These are phyloP conservation scores for Phaffia tasmanica DNA, from an alignment of 768 basidiomycete species.

Conservation along the genomic window DNA sequence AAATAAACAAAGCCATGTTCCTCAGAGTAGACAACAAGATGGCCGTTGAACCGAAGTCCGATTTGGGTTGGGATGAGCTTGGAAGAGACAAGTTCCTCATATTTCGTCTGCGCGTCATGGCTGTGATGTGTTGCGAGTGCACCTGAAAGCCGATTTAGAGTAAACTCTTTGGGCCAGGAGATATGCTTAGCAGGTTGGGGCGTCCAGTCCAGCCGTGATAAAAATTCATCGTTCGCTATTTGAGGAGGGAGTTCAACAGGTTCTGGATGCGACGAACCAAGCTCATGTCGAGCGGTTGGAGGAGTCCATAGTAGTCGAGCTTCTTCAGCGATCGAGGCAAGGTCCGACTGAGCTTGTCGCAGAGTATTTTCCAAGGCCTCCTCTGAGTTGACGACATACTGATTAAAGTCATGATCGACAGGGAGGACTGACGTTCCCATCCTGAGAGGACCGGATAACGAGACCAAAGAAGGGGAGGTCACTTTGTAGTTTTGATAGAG, in stretches of 20 bases:
- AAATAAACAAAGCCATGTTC: conserved; percentile 51
- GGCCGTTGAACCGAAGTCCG: conserved; percentile 50
- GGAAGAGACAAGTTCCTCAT: background rate
- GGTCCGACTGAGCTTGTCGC: conserved; percentile 48
- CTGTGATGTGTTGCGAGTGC: background rate
- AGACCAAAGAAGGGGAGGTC: conserved; percentile 75
- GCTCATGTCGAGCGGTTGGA: conserved; percentile 34
- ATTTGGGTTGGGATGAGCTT: conserved; percentile 59
- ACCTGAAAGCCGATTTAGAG: background rate
- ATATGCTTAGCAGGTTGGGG: conserved; percentile 48
- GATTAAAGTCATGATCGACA: conserved; percentile 80
- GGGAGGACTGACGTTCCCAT: conserved; percentile 90
- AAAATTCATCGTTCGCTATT: conserved; percentile 59
- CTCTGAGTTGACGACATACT: conserved; percentile 69
- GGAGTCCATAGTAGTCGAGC: conserved; percentile 40
- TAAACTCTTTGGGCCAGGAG: conserved; percentile 31
- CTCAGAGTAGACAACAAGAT: conserved; percentile 49
- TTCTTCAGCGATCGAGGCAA: conserved; percentile 59
- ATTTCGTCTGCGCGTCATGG: background rate
- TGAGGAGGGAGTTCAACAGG: conserved; percentile 41
- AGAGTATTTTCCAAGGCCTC: conserved; percentile 56
- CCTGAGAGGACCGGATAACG: conserved; percentile 75
- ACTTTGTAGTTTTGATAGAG: conserved; percentile 67
- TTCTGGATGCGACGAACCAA: conserved; percentile 30
- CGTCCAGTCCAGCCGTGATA: conserved; percentile 88